These are phyloP conservation scores for Podaxis sp. DNA, from an alignment of 768 basidiomycete genomes.

Conservation along the genomic window DNA sequence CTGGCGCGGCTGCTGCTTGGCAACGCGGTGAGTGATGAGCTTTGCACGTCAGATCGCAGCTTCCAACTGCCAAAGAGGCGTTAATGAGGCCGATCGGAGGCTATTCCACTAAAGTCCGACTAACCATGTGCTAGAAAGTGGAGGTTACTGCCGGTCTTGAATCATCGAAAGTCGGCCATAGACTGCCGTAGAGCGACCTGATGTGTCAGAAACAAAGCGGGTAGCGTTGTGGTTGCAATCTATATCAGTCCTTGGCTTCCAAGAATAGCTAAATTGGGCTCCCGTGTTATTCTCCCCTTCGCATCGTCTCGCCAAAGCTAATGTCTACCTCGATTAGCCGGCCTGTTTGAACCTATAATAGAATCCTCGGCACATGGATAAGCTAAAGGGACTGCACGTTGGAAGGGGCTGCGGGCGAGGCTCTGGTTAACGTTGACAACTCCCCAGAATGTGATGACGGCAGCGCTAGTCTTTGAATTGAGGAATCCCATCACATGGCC, in stretches of 20 bases:
- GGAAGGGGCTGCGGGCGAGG: slow-evolving; percentile 39
- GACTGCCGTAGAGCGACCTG: slow-evolving; percentile 62
- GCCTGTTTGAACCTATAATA: slow-evolving; percentile 53
- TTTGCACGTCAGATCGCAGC: not conserved
- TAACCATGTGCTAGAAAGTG: not conserved
- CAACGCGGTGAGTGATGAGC: not conserved
- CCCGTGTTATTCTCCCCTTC: slow-evolving; percentile 39
- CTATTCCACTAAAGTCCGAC: not conserved
- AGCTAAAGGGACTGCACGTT: slow-evolving; percentile 19
- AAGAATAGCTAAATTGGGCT: slow-evolving; percentile 44
- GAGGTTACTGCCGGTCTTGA: slow-evolving; percentile 45
- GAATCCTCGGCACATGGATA: slow-evolving; percentile 58
- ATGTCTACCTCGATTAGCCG: slow-evolving; percentile 67
- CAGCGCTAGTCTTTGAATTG: slow-evolving; percentile 41
- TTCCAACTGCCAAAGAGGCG: not conserved
- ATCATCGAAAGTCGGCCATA: slow-evolving; percentile 59
- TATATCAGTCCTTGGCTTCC: slow-evolving; percentile 32
- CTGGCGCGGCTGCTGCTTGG: not conserved
- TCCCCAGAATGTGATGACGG: slow-evolving; percentile 41
- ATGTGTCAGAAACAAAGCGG: slow-evolving; percentile 41
- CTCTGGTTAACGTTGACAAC: slow-evolving; percentile 38
- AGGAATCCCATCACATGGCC: slow-evolving; percentile 35
- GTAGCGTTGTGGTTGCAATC: not conserved
- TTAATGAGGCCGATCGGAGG: not conserved
- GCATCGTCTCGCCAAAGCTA: slow-evolving; percentile 60